phyloP scores from a whole-genome alignment of 2,329 filamentous ascomycete species.

The Aaosphaeria arxii region DNA sequence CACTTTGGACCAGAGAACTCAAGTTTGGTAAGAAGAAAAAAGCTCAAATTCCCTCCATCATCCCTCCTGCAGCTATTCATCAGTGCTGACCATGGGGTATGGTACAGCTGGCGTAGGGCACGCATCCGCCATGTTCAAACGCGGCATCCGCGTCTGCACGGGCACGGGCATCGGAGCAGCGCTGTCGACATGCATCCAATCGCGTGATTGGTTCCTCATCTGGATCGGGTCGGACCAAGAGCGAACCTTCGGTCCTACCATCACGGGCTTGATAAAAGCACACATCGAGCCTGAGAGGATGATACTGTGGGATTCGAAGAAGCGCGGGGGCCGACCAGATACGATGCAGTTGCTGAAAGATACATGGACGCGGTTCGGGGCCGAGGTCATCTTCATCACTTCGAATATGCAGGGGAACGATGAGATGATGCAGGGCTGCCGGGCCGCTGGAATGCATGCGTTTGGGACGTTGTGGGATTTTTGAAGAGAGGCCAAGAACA shows the following conservation, averaged over 20 bases:
- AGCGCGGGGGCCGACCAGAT: conserved; percentile 30
- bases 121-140: conserved; percentile 34
- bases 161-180: conserved; percentile 35
- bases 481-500: conserved; percentile 3
- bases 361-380: conserved; percentile 30
- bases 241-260: conserved; percentile 32
- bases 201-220: conserved; percentile 34
- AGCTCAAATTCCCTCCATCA: neutral
- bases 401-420: conserved; percentile 35
- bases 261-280: conserved; percentile 27
- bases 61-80: neutral
- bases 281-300: conserved; percentile 33
- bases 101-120: conserved; percentile 29
- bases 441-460: conserved; percentile 26
- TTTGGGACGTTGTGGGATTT: conserved; percentile 37
- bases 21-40: conserved; percentile 30
- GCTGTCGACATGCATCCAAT: conserved; percentile 34
- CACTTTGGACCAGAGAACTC: conserved; percentile 32
- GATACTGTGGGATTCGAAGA: conserved; percentile 37
- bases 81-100: conserved; percentile 3
- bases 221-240: conserved; percentile 38
- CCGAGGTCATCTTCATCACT: conserved; percentile 37
- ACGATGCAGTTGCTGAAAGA: conserved; percentile 31
- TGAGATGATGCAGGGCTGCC: conserved; percentile 37
- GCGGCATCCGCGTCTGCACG: conserved; percentile 34